Base-by-base conservation (phyloP, 768 basidiomycete genomes). In the Hypsizygus marmoreus region DNA sequence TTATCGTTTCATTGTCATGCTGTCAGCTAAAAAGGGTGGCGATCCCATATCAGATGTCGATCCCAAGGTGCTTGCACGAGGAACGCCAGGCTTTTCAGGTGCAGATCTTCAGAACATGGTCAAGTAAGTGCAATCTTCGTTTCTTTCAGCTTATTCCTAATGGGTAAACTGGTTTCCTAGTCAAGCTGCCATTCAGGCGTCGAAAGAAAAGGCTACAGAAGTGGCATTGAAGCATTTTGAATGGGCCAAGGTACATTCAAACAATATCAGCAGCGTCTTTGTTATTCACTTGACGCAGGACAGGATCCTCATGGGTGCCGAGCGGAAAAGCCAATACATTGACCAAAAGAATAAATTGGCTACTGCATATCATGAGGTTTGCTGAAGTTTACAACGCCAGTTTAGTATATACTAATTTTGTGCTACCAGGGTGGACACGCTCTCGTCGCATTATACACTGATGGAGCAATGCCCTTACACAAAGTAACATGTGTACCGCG, bases 401-500 rank as follows among this genome's bases (percentile, higher is more conserved):
- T 34, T 25, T 16, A 10, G 26, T 17, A 10, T 34, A 24, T 1
- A n/a, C 36, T 43, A 30, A 39, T 33, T 12, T 32, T 20, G 30
- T 19, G 24, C 30, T 8, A 34, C 49, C 55, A 90, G 86, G 91
- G 90, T 49, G 94, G 92, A 26, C 94, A 97, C 64, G 92, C 95
- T 22, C 76, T 97, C n/a, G 85, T 94, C 19, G 94, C 95, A 5
- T 72, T 98, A 37, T 93, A 93, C 64, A 98, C 97, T 1, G 81
- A 90, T 51, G 95, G 95, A 39, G 93, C 95, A 32, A 93, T 94
- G 81, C 97, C 97, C 31, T 69, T 99, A 51, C 95, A 98, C 68
- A 97, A 97, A 72, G 95, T 98, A 25, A 98, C 95, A 19, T 97
- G 95, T 63, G 81, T 99, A 42, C 95, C 95, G 30, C 88, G 97